phyloP scores from a whole-genome alignment of 164 flowering plant genomes.

The Echeveria elegans region DNA sequence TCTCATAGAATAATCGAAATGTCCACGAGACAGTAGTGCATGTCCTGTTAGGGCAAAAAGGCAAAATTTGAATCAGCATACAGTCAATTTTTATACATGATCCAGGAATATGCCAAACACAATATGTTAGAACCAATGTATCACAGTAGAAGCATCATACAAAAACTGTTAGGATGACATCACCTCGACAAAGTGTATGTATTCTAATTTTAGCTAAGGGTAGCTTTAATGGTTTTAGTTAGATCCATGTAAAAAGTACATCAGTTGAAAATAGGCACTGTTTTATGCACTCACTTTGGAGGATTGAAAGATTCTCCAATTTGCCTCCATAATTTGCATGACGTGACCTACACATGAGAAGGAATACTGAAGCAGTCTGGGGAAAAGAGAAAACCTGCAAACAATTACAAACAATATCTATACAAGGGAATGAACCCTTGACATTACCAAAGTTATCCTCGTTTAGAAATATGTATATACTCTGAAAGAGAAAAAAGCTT shows the following conservation, averaged over 20 bases:
- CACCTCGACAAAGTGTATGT: neutral
- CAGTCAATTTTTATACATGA: neutral
- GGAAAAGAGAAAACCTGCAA: neutral
- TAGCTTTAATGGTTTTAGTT: neutral
- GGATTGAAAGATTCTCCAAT: constrained; percentile 90
- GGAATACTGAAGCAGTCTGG: neutral
- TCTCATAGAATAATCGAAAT: constrained; percentile 83
- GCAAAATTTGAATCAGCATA: neutral
- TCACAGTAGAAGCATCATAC: neutral
- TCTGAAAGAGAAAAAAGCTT: neutral
- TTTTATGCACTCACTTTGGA: constrained; percentile 56
- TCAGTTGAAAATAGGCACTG: neutral
- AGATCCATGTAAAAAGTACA: neutral
- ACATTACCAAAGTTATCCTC: no score
- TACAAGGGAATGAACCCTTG: no score
- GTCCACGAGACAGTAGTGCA: constrained; percentile 98
- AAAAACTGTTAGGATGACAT: neutral
- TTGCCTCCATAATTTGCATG: constrained; percentile 83
- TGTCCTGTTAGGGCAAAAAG: constrained; percentile 43
- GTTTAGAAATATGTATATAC: no score
- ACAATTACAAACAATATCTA: neutral
- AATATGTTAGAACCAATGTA: neutral
- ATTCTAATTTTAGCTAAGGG: neutral
- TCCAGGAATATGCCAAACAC: neutral
- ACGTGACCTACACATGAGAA: constrained; percentile 44